Conservation (phyloP, 768 basidiomycete genomes). For the Goffeauzyma gilvescens region DNA sequence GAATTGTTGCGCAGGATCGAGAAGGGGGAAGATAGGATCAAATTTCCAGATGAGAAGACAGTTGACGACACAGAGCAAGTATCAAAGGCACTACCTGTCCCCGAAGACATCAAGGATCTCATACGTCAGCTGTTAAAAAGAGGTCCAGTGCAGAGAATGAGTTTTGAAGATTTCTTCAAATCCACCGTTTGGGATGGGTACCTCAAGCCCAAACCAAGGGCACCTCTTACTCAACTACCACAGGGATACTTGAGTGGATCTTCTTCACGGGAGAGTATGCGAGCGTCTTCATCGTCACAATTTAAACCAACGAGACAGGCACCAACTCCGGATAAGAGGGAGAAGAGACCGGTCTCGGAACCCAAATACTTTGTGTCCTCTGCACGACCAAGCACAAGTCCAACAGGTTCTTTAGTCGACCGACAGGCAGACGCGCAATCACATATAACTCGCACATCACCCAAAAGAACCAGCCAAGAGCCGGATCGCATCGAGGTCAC, state of each 20-base stretch:
- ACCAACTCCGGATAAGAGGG: too few species aligned
- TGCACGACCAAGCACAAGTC: too few species aligned
- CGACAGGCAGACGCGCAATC: too few species aligned
- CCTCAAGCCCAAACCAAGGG: too few species aligned
- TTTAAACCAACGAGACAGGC: too few species aligned
- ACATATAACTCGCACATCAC: too few species aligned
- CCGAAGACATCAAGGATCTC: conserved; percentile 67
- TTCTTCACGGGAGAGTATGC: too few species aligned
- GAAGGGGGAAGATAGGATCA: conserved; percentile 58
- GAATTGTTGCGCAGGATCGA: conserved; percentile 88
- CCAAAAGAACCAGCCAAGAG: too few species aligned
- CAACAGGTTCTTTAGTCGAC: too few species aligned
- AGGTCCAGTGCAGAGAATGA: conserved; percentile 62
- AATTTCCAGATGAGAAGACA: conserved; percentile 79
- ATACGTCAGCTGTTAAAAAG: conserved; percentile 68
- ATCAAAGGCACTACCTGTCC: conserved; percentile 39
- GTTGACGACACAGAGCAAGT: conserved; percentile 27
- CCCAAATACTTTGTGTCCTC: too few species aligned
- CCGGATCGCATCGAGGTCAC: conserved; percentile 8
- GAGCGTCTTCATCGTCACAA: too few species aligned
- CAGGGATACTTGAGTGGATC: conserved; percentile 2
- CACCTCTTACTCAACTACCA: background rate
- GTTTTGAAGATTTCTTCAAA: conserved; percentile 80
- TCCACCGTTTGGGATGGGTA: conserved; percentile 40
- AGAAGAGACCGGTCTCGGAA: too few species aligned